A percentile compares a stretch with the other conserved stretches of the same genome.
These are phyloP conservation scores for Gossypium arboreum DNA, from an alignment of 345 rosid genomes.

Conservation along the genomic window DNA sequence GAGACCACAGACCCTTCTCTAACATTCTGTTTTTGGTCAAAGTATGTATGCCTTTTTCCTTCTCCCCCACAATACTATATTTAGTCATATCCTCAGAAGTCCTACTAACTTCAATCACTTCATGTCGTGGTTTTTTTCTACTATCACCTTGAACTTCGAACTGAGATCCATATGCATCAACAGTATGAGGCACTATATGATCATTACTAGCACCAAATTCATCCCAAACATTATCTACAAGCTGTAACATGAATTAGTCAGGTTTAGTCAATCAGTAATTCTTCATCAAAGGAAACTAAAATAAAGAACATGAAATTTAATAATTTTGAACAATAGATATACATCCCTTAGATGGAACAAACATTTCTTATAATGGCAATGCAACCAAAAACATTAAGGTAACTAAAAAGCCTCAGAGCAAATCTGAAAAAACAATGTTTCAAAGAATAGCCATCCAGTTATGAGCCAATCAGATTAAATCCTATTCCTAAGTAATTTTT, in stretches of 20 bases:
- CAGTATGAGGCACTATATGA: constrained; percentile 66
- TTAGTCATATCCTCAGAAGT: constrained; percentile 29
- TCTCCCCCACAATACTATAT: constrained; percentile 28
- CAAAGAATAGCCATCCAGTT: constrained; percentile 5
- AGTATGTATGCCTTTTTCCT: constrained; percentile 26
- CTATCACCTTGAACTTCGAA: constrained; percentile 30
- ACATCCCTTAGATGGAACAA: neutral
- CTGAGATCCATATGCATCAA: constrained; percentile 31
- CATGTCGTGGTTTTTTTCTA: constrained; percentile 44
- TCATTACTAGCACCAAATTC: constrained; percentile 55
- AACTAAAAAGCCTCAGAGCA: neutral
- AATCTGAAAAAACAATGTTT: neutral
- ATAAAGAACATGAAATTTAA: constrained; percentile 9
- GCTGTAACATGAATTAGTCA: constrained; percentile 37
- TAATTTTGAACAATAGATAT: neutral
- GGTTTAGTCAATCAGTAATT: neutral
- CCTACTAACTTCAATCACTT: constrained; percentile 32
- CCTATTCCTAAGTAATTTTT: neutral
- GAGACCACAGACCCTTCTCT: constrained; percentile 50
- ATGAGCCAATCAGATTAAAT: neutral
- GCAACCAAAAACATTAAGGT: neutral
- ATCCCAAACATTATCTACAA: constrained; percentile 48
- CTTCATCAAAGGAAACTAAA: neutral
- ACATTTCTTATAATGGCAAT: neutral
- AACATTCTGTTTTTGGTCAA: constrained; percentile 47